Evolutionary conservation across 768 basidiomycete genomes (phyloP).

Genomic region (Guyanaporus albipodus): DNA sequence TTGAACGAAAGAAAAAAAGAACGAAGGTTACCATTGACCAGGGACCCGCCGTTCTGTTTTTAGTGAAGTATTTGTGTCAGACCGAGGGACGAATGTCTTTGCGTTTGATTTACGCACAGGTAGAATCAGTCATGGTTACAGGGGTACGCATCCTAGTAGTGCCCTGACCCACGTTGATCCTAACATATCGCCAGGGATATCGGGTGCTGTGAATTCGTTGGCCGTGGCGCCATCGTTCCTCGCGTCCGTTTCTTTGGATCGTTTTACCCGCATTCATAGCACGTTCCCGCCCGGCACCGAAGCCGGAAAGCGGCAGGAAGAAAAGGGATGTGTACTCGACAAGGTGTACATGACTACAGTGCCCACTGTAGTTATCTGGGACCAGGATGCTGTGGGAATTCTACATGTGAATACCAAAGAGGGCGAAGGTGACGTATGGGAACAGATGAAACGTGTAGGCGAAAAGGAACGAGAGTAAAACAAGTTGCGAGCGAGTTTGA

Average conservation of each 20-base stretch:
- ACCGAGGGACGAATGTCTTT: constrained; percentile 59
- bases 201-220: constrained; percentile 66
- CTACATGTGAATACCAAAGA: constrained; percentile 15
- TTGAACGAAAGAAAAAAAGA: constrained; percentile 3
- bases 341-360: constrained; percentile 60
- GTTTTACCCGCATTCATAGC: constrained; percentile 68
- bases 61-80: constrained; percentile 70
- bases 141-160: constrained; percentile 39
- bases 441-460: constrained; percentile 53
- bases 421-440: constrained; percentile 66
- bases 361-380: constrained; percentile 67
- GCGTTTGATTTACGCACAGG: constrained; percentile 71
- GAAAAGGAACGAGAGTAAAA: constrained; percentile 34
- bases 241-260: constrained; percentile 63
- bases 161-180: background rate
- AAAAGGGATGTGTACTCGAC: constrained; percentile 57
- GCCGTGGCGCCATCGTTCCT: constrained; percentile 52
- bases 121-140: constrained; percentile 57
- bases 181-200: constrained; percentile 45
- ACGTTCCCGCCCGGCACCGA: constrained; percentile 47
- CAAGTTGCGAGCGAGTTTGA: too few relatives aligned
- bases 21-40: background rate
- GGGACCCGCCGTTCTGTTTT: background rate
- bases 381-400: constrained; percentile 33
- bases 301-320: constrained; percentile 47